Percentiles rank a stretch among this genome's conserved stretches.
Evolutionary conservation across 2,329 filamentous ascomycete genomes (phyloP).

Genomic region (Fusarium sp.): DNA sequence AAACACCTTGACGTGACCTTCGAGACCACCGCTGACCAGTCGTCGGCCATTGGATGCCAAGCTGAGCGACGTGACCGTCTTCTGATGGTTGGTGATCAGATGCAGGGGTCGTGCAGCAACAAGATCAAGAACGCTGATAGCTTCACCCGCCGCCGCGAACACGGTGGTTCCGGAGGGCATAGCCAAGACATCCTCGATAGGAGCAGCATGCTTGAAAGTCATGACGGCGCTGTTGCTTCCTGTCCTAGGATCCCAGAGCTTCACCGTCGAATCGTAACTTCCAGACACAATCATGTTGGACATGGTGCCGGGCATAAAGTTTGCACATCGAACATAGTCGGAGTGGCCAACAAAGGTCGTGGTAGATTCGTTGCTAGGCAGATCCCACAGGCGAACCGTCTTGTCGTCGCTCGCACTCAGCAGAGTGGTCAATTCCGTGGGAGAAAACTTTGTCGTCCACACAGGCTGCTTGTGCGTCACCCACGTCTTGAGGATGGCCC

Average conservation of each 20-base stretch:
- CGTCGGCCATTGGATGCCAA: constrained; percentile 84
- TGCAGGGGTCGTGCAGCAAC: constrained; percentile 90
- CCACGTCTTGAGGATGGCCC: constrained; percentile 96
- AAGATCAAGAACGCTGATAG: constrained; percentile 91
- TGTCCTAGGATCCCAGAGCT: constrained; percentile 90
- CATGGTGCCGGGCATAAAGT: constrained; percentile 81
- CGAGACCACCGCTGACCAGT: constrained; percentile 87
- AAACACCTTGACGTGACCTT: constrained; percentile 97
- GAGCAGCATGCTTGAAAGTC: constrained; percentile 93
- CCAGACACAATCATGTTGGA: constrained; percentile 87
- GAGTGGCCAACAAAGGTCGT: constrained; percentile 86
- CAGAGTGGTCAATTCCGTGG: constrained; percentile 83
- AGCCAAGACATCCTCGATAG: constrained; percentile 88
- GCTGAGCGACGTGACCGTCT: constrained; percentile 91
- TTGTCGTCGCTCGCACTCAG: constrained; percentile 93
- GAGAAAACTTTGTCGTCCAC: constrained; percentile 93
- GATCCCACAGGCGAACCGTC: constrained; percentile 93
- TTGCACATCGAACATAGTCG: constrained; percentile 91
- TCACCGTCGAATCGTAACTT: constrained; percentile 93
- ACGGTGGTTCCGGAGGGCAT: constrained; percentile 89
- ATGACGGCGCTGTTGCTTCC: constrained; percentile 77
- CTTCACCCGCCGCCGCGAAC: constrained; percentile 84
- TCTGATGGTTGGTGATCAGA: constrained; percentile 93
- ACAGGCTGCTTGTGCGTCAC: constrained; percentile 93
- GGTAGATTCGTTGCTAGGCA: constrained; percentile 81